Evolutionary conservation across 306 rosid species (phyloP).

Genomic region (Lithocarpus polystachyus): DNA sequence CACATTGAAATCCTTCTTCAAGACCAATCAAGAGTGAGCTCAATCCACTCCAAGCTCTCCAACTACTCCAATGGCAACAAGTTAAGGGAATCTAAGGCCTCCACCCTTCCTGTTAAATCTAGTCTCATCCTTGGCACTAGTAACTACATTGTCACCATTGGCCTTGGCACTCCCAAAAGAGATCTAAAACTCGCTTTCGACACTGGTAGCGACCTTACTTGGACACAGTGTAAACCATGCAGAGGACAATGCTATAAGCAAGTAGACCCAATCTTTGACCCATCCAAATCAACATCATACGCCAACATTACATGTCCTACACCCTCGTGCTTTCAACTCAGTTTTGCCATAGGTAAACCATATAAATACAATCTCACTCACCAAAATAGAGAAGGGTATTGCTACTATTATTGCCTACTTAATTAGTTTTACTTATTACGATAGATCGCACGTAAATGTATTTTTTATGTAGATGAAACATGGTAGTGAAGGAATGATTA

Average conservation of each 20-base stretch:
- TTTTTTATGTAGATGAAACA: too few species aligned
- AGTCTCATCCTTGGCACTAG: slow-evolving; percentile 46
- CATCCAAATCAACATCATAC: slow-evolving; percentile 40
- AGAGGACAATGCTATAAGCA: slow-evolving; percentile 45
- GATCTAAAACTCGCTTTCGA: slow-evolving; percentile 55
- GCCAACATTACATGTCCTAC: slow-evolving; percentile 51
- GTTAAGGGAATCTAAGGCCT: not conserved
- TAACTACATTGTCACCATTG: slow-evolving; percentile 59
- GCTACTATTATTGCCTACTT: too few species aligned
- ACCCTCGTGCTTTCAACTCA: slow-evolving; percentile 33
- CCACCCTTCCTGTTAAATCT: slow-evolving; percentile 43
- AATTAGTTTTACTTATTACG: too few species aligned
- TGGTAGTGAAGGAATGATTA: too few species aligned
- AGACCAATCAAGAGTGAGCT: slow-evolving; percentile 19
- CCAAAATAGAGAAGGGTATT: too few species aligned
- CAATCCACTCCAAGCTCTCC: not conserved
- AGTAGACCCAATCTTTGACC: slow-evolving; percentile 45
- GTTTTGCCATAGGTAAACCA: slow-evolving; percentile 45
- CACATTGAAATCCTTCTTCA: slow-evolving; percentile 1
- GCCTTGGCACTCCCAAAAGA: slow-evolving; percentile 57
- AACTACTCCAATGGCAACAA: not conserved
- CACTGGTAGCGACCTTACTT: slow-evolving; percentile 72
- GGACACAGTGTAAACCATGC: slow-evolving; percentile 83
- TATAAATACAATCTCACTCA: too few species aligned
- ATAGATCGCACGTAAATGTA: too few species aligned